A percentile compares a stretch with the other conserved stretches of the same genome.
These are phyloP conservation scores for Candida sp. DNA, from an alignment of 1,139 yeast species.

Conservation along the genomic window DNA sequence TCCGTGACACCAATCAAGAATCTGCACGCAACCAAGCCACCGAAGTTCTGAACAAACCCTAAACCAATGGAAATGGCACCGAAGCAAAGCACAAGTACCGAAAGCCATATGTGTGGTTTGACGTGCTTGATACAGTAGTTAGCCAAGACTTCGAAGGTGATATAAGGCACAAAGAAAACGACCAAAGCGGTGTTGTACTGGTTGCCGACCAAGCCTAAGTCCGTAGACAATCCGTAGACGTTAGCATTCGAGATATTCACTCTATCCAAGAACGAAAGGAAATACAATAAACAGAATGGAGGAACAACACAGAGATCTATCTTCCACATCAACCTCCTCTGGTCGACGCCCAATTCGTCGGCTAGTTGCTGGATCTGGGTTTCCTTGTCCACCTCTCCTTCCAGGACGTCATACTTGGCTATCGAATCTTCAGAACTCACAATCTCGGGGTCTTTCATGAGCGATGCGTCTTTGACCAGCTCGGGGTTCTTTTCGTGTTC, in stretches of 20 bases:
- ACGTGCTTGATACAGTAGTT: constrained; percentile 64
- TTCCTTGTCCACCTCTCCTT: constrained; percentile 12
- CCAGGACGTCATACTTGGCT: neutral
- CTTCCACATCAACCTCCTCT: constrained; percentile 60
- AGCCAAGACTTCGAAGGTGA: constrained; percentile 68
- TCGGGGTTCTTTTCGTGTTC: constrained; percentile 1
- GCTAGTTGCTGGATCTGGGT: constrained; percentile 33
- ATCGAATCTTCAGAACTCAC: neutral
- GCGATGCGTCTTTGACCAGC: too few relatives aligned
- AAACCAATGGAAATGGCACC: constrained; percentile 69
- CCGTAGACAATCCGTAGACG: constrained; percentile 62
- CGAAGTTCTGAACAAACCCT: constrained; percentile 64
- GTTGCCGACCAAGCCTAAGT: constrained; percentile 54
- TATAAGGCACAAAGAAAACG: constrained; percentile 74
- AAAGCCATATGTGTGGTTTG: constrained; percentile 69
- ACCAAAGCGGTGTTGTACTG: constrained; percentile 70
- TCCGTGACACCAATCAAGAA: constrained; percentile 68
- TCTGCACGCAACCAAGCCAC: constrained; percentile 63
- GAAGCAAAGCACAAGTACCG: constrained; percentile 58
- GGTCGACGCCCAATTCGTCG: constrained; percentile 36
- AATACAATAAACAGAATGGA: constrained; percentile 69
- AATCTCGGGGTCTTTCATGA: constrained; percentile 2
- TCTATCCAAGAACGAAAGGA: constrained; percentile 72
- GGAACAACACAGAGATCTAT: constrained; percentile 71
- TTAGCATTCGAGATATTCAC: constrained; percentile 79